These are phyloP conservation scores for Claviceps sp. DNA, from an alignment of 2,329 filamentous ascomycete genomes.

Conservation along the genomic window DNA sequence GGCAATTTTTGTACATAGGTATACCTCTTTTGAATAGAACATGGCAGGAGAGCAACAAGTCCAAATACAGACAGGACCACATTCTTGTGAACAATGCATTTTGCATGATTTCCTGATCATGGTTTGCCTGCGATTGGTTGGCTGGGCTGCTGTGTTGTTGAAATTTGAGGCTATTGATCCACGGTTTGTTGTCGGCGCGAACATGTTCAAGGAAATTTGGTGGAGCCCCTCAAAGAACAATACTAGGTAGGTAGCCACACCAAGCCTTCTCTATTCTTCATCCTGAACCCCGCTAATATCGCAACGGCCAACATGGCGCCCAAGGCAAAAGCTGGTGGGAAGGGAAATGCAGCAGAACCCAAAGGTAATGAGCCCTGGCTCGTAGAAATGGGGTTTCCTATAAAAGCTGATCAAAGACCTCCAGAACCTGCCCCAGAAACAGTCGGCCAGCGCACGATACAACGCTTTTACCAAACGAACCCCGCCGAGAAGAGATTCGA, in stretches of 20 bases:
- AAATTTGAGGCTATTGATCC: neutral
- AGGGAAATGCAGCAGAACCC: conserved; percentile 10
- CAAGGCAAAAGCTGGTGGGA: conserved; percentile 11
- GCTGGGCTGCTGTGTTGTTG: neutral
- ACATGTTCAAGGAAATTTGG: neutral
- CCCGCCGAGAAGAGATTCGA: conserved; percentile 32
- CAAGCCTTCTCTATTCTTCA: conserved; percentile 1
- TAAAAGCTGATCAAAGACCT: conserved; percentile 5
- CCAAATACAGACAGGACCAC: no score
- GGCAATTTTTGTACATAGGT: neutral
- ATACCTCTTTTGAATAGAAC: neutral
- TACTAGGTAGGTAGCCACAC: conserved; percentile 3
- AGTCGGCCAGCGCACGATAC: conserved; percentile 32
- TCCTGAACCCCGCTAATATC: conserved; percentile 8
- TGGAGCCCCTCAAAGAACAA: conserved; percentile 8
- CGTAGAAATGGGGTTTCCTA: neutral
- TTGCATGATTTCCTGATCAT: neutral
- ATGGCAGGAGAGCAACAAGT: neutral
- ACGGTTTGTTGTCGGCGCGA: neutral
- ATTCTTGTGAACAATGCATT: no score
- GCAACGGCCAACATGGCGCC: conserved; percentile 11
- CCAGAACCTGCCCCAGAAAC: conserved; percentile 27
- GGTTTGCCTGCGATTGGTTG: neutral
- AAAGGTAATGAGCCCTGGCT: conserved; percentile 9
- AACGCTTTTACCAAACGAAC: conserved; percentile 36